phyloP scores from a whole-genome alignment of 23 red algal species.

The Gracilaria caudata region DNA sequence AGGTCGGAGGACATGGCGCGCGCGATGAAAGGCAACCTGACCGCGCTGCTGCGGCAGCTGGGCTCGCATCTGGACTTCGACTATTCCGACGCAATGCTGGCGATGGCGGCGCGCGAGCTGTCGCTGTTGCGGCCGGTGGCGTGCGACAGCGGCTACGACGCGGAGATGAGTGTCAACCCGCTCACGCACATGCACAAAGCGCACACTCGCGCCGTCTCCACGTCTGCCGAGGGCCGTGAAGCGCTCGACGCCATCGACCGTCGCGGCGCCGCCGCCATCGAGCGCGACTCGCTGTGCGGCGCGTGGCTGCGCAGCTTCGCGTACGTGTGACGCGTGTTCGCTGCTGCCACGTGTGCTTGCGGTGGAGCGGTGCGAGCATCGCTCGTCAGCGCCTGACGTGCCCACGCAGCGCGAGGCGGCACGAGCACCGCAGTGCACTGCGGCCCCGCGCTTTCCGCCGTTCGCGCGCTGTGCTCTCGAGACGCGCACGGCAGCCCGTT shows the following conservation, averaged over 20 bases:
- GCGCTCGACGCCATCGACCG: constrained; percentile 14
- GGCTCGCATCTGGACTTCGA: constrained; percentile 5
- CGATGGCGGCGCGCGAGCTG: constrained; percentile 34
- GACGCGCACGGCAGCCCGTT: not conserved
- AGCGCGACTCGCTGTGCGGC: constrained; percentile 1
- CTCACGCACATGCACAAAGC: constrained; percentile 38
- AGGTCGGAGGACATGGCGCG: constrained; percentile 6
- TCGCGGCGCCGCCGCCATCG: constrained; percentile 25
- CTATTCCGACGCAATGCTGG: constrained; percentile 35
- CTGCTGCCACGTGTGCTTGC: too few relatives aligned
- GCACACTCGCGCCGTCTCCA: not conserved
- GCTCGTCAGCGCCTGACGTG: not conserved
- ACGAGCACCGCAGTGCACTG: too few relatives aligned
- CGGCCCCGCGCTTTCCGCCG: constrained; percentile 15
- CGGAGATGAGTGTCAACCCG: constrained; percentile 24
- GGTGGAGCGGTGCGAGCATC: too few relatives aligned
- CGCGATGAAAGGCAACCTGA: not conserved
- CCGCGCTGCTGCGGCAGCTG: not conserved
- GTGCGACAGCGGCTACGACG: constrained; percentile 17
- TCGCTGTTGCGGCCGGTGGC: not conserved
- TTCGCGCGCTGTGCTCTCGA: not conserved
- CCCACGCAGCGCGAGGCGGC: not conserved
- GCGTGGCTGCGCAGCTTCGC: constrained; percentile 7
- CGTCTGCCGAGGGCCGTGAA: too few relatives aligned
- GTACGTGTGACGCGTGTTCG: constrained; percentile 5